Evolutionary conservation across 441 rosid species (phyloP), one percentile per base, ranked within the genome.

Genomic region (Euphorbia schlechtendalii): DNA sequence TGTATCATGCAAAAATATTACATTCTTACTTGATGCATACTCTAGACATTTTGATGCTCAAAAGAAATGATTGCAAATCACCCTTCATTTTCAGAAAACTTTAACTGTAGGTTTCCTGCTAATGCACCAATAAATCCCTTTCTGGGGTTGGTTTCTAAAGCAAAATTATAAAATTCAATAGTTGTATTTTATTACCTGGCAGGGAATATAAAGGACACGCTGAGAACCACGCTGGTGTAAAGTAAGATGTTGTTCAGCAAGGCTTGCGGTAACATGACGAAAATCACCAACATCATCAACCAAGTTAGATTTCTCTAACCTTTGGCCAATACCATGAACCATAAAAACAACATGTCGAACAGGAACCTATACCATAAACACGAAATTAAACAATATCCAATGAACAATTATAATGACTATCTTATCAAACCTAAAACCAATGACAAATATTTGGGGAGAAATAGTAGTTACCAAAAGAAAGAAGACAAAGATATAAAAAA

Each of bases 301-400:
- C 85, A 95, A 84, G 75, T 89, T 95, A 60, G 99, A 95, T 71
- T 95, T 95, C 80, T 92, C 98, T 75, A 86, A 82, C 83, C 96
- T 84, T 78, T 95, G 99, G 65, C 99, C 99, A 66, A 95, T 92
- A 69, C 99, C 97, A 70, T 92, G 99, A 69, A 95, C 95, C 99
- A 95, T 95, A 73, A 95, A 95, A 52, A 95, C 99, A 59, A 95
- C 74, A 81, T 95, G 99, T 43, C 83, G 83, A 71, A 92, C 98
- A 74, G 99, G 95, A 78, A 95, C 97, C 99, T 95, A 68, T 28
- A 81, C 54, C 75, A 67, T 60, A 64, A 71, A 32, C 64, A 25
- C 5, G 66, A 61, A 53, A 69, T 30, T 2, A 40, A 45, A 53
- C 21, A 32, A 53, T 52, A 63, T 22, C 27, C 18, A 18, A 17